Conservation (phyloP, 306 rosid genomes). For the Trifolium pratense region DNA sequence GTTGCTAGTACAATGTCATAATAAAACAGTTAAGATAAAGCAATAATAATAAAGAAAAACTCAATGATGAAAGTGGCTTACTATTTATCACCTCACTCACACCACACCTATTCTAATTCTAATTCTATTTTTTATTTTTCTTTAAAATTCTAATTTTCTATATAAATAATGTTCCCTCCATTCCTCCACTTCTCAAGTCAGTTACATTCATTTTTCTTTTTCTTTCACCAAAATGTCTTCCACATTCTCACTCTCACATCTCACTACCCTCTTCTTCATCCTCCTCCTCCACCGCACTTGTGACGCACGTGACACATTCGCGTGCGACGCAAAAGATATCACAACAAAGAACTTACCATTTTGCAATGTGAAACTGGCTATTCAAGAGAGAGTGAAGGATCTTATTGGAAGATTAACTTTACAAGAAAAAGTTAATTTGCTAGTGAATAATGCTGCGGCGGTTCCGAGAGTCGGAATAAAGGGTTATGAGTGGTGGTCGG, state of each 20-base stretch:
- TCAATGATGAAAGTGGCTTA: constrained; percentile 33
- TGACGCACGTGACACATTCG: constrained; percentile 63
- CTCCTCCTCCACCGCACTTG: constrained; percentile 30
- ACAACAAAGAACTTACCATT: constrained; percentile 51
- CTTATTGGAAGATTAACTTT: constrained; percentile 71
- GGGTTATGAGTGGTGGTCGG: constrained; percentile 99
- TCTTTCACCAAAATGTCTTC: constrained; percentile 46
- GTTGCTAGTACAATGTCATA: constrained; percentile 36
- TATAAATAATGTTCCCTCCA: constrained; percentile 42
- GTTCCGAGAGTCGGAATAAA: constrained; percentile 76
- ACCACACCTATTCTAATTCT: no score
- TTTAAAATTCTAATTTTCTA: background rate
- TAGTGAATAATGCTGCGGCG: constrained; percentile 69
- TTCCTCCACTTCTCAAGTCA: background rate
- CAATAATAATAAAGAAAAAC: constrained; percentile 12
- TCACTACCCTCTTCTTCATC: background rate
- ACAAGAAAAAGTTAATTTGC: constrained; percentile 71
- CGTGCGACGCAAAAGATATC: constrained; percentile 65
- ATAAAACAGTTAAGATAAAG: background rate
- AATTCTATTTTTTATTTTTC: background rate
- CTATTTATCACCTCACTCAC: background rate
- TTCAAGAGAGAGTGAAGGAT: constrained; percentile 71
- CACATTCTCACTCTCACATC: constrained; percentile 6
- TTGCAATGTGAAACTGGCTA: constrained; percentile 50
- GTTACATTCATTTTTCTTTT: background rate